These are phyloP conservation scores for Aspergillus phoenicis DNA, from an alignment of 2,329 filamentous ascomycete genomes.

Conservation along the genomic window DNA sequence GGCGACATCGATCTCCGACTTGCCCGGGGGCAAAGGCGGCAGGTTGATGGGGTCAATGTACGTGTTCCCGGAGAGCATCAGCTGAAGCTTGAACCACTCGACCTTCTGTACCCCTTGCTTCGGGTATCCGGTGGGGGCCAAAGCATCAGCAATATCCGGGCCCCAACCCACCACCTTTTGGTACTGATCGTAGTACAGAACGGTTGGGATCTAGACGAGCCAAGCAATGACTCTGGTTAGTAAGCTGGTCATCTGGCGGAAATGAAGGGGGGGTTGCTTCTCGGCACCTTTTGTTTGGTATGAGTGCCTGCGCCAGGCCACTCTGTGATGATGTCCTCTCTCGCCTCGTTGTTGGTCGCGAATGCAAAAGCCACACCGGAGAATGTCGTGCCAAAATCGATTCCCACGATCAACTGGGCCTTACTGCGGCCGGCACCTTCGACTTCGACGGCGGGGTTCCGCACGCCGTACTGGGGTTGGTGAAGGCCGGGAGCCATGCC, in stretches of 20 bases:
- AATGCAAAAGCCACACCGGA: slow-evolving; percentile 93
- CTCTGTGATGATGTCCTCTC: slow-evolving; percentile 98
- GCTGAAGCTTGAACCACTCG: slow-evolving; percentile 99
- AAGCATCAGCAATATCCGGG: slow-evolving; percentile 93
- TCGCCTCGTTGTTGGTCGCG: slow-evolving; percentile 94
- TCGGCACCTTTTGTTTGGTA: slow-evolving; percentile 90
- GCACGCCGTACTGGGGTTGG: slow-evolving; percentile 33
- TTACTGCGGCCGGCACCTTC: slow-evolving; percentile 88
- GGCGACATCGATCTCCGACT: slow-evolving; percentile 98
- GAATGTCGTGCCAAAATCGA: slow-evolving; percentile 98
- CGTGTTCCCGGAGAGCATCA: slow-evolving; percentile 98
- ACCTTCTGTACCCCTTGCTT: slow-evolving; percentile 98
- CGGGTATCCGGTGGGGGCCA: slow-evolving; percentile 94
- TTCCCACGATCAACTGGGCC: slow-evolving; percentile 96
- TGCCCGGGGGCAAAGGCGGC: slow-evolving; percentile 92
- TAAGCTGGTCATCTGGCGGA: neutral
- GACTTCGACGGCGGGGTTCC: slow-evolving; percentile 63
- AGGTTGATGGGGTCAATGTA: slow-evolving; percentile 99
- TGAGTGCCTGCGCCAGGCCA: slow-evolving; percentile 98
- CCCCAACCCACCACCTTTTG: slow-evolving; percentile 99
- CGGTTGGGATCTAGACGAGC: slow-evolving; percentile 78
- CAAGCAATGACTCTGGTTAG: slow-evolving; percentile 13
- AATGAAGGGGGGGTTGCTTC: neutral
- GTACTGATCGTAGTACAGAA: slow-evolving; percentile 99
- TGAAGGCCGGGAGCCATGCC: slow-evolving; percentile 31